Conservation (phyloP, 345 rosid species). For the Carallia brachiata region DNA sequence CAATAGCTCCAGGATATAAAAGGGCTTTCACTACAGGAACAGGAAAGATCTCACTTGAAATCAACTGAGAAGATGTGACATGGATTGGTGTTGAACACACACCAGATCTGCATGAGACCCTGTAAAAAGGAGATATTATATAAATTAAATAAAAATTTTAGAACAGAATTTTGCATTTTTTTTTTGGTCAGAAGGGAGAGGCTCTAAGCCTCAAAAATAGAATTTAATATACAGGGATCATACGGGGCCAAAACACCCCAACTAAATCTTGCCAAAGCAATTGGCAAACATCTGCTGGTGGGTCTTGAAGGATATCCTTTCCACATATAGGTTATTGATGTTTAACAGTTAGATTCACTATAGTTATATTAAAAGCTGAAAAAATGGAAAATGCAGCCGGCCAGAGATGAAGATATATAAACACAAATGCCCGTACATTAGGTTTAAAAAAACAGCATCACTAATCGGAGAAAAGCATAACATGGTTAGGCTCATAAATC, state of each 20-base stretch:
- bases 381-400: background rate
- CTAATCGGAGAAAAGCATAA: no score
- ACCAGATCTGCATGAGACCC: conserved; percentile 91
- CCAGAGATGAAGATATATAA: background rate
- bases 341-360: no score
- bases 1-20: conserved; percentile 80
- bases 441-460: background rate
- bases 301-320: background rate
- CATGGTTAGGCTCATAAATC: background rate
- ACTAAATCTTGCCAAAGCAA: no score
- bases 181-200: no score
- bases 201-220: no score
- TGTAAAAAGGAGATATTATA: conserved; percentile 17
- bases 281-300: no score
- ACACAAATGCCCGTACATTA: background rate
- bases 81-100: conserved; percentile 86
- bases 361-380: background rate
- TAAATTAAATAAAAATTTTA: background rate
- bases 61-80: conserved; percentile 90
- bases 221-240: no score
- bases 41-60: conserved; percentile 91
- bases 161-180: background rate
- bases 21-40: conserved; percentile 70
- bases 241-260: no score
- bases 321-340: background rate